Evolutionary conservation across 1,284 basidiomycete genomes (phyloP).

Genomic region (Mycena sp.): DNA sequence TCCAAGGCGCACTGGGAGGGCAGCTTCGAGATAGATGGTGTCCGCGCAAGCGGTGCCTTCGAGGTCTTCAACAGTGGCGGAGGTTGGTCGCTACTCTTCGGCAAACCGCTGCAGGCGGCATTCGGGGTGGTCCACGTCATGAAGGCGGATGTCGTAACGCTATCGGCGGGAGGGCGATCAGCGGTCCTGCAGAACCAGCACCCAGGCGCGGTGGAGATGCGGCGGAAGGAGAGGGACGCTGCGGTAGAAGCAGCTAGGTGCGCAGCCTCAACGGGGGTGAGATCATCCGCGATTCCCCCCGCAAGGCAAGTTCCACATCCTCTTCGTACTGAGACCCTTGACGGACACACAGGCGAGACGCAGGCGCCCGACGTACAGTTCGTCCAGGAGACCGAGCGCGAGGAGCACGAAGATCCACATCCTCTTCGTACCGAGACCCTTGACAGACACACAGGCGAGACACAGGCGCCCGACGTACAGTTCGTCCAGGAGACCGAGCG

Average conservation of each 20-base stretch:
- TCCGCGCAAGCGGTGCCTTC: not conserved
- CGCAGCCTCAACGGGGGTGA: conserved; percentile 15
- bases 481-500: too few relatives aligned
- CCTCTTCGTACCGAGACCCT: not conserved
- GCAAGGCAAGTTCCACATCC: not conserved
- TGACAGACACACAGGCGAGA: not conserved
- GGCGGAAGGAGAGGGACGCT: not conserved
- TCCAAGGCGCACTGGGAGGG: conserved; percentile 16
- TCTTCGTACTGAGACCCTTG: not conserved
- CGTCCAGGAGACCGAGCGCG: too few relatives aligned
- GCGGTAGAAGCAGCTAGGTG: not conserved
- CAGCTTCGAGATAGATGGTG: not conserved
- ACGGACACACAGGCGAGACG: not conserved
- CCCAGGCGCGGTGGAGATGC: not conserved
- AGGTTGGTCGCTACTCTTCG: conserved; percentile 8
- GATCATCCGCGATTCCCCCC: conserved; percentile 15
- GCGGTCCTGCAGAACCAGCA: not conserved
- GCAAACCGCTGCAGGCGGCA: conserved; percentile 6
- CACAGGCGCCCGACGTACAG: too few relatives aligned
- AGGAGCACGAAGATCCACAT: not conserved
- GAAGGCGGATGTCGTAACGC: not conserved
- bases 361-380: too few relatives aligned
- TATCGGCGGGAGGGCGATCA: not conserved
- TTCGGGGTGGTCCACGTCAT: conserved; percentile 3
- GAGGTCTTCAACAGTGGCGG: conserved; percentile 16